Base-by-base conservation (phyloP, 805 yeast species). In the Kodamaea jinghongensis region DNA sequence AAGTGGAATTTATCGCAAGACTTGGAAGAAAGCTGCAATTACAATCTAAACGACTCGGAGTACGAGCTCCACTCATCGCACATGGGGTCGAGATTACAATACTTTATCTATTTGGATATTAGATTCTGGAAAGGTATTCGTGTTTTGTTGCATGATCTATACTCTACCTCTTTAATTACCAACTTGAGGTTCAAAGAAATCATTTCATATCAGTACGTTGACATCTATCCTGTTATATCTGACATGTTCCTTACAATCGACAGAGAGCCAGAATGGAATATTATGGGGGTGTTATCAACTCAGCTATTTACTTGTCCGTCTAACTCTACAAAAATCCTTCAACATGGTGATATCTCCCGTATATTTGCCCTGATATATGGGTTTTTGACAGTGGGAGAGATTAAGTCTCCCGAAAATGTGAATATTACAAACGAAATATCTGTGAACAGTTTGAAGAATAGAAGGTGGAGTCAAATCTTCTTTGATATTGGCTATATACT, bases 241-340 rank as follows among this genome's bases (percentile, higher is more conserved):
- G 86, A 86, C 46, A 68, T 83, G 66, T 86, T 81, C 49, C 69
- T 86, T 34, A 63, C 74, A 0, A 66, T 79, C 46, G 99, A 93
- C 54, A 73, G 96, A 44, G 98, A 93, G 54, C 96, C 96, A 0
- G 96, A 89, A 50, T 63, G 78, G 39, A 86, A 91, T 9, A 73
- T 86, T 3, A 71, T 90, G 67, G 74, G 81, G 28, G 78, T 82
- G 28, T 63, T 91, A 14, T 80, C 95, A 0, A 81, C 91, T 0
- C 99, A 93, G 61, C 64, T 93, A 15, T 89, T 89, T 60, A 90
- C 97, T 0, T 83, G 95, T 39, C 96, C 97, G 0, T 76, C 89
- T 0, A 82, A 84, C 47, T 81, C 95, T 0, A 75, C 76, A 1
- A 64, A 78, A 17, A 75, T 86, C 17, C 71, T 80, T 5, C 60